Conservation (phyloP, 768 basidiomycete species). For the Serendipita vermifera region DNA sequence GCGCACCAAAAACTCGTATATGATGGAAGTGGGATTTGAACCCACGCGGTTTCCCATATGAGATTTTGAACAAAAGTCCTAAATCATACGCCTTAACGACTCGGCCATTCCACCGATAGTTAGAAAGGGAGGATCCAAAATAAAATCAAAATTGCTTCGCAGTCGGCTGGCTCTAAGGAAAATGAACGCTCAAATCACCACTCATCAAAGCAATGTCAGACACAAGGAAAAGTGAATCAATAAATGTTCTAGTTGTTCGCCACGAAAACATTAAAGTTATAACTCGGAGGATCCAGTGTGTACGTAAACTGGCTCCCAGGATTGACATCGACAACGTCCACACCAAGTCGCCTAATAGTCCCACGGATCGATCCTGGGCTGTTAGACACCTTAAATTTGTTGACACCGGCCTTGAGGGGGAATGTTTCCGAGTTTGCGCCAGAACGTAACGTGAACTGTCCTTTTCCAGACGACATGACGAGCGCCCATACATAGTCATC, state of each 20-base stretch:
- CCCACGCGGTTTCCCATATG: conserved; percentile 10
- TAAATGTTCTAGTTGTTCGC: background rate
- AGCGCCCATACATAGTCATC: conserved; percentile 55
- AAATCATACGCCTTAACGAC: conserved; percentile 10
- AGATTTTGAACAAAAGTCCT: background rate
- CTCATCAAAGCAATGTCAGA: too few species aligned
- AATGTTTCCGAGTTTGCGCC: conserved; percentile 27
- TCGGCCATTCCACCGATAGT: conserved; percentile 7
- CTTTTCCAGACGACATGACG: conserved; percentile 35
- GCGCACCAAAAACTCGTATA: too few species aligned
- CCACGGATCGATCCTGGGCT: conserved; percentile 42
- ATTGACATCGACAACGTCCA: conserved; percentile 37
- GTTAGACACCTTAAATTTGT: conserved; percentile 47
- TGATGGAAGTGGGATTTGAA: conserved; percentile 11
- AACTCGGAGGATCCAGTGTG: background rate
- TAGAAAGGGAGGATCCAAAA: too few species aligned
- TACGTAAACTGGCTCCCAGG: conserved; percentile 18
- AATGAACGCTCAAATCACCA: too few species aligned
- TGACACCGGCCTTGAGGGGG: conserved; percentile 38
- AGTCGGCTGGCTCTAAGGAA: too few species aligned
- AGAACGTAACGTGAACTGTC: conserved; percentile 22
- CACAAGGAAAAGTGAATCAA: too few species aligned
- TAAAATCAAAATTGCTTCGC: too few species aligned
- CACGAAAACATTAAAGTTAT: conserved; percentile 6
- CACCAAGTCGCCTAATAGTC: conserved; percentile 37